phyloP scores from a whole-genome alignment of 2,329 filamentous ascomycete species.

The Ophiognomonia clavigignenti-juglandacearum region DNA sequence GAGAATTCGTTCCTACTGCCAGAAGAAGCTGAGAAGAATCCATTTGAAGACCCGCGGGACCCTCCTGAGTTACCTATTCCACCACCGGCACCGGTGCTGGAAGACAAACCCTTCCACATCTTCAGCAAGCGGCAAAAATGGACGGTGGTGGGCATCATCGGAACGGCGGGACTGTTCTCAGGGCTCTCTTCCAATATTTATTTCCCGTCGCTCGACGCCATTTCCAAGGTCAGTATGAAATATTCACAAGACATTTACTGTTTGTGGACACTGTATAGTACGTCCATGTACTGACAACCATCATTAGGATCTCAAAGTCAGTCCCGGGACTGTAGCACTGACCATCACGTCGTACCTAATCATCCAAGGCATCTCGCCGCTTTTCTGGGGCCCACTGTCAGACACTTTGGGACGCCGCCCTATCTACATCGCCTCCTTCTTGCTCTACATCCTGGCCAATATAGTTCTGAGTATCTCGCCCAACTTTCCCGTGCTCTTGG shows the following conservation, averaged over 20 bases:
- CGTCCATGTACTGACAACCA: too few relatives aligned
- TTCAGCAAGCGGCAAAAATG: slow-evolving; percentile 36
- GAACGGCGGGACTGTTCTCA: slow-evolving; percentile 47
- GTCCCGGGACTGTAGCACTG: slow-evolving; percentile 28
- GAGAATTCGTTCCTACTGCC: too few relatives aligned
- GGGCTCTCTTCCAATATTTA: slow-evolving; percentile 49
- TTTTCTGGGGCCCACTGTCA: slow-evolving; percentile 43
- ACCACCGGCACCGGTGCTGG: too few relatives aligned
- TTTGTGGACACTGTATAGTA: too few relatives aligned
- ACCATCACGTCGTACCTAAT: slow-evolving; percentile 44
- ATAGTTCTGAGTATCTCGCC: slow-evolving; percentile 38
- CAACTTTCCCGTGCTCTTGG: slow-evolving; percentile 37
- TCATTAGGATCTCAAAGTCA: slow-evolving; percentile 28
- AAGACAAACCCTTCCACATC: slow-evolving; percentile 29
- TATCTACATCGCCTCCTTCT: slow-evolving; percentile 39
- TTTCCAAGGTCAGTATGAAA: too few relatives aligned
- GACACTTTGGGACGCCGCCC: slow-evolving; percentile 40
- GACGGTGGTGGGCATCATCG: slow-evolving; percentile 42
- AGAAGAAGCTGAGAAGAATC: too few relatives aligned
- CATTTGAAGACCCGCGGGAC: too few relatives aligned
- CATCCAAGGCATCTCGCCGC: slow-evolving; percentile 45
- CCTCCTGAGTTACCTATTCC: too few relatives aligned
- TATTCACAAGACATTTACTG: too few relatives aligned
- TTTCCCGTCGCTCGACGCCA: too few relatives aligned
- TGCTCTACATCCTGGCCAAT: slow-evolving; percentile 42